These are phyloP conservation scores for Penicillium hordei DNA, from an alignment of 2,329 filamentous ascomycete genomes.

Conservation along the genomic window DNA sequence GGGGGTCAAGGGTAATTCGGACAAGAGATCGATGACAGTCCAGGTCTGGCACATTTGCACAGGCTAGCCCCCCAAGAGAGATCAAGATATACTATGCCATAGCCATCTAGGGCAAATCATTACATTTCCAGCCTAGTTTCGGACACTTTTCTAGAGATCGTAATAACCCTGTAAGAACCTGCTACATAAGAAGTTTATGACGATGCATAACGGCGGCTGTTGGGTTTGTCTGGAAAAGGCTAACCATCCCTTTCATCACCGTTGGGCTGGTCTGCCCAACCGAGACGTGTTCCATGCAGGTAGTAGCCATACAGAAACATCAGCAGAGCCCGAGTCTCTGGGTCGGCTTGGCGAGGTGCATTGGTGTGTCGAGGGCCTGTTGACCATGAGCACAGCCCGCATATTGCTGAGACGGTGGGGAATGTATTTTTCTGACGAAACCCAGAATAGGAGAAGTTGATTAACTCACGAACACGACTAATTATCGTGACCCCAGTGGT, in stretches of 20 bases:
- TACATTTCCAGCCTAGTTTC: background rate
- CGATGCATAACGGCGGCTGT: conserved; percentile 21
- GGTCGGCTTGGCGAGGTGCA: conserved; percentile 36
- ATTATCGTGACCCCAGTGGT: conserved; percentile 11
- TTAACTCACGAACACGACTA: conserved; percentile 2
- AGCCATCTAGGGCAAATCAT: background rate
- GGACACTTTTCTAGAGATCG: background rate
- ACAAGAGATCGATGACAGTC: conserved; percentile 29
- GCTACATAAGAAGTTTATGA: conserved; percentile 3
- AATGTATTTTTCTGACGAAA: background rate
- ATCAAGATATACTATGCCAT: conserved; percentile 25
- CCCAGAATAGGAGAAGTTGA: conserved; percentile 5
- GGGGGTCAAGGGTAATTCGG: conserved; percentile 12
- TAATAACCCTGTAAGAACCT: background rate
- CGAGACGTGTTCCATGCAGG: conserved; percentile 19
- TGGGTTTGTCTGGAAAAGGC: conserved; percentile 17
- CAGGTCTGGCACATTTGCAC: conserved; percentile 29
- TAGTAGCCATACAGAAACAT: conserved; percentile 14
- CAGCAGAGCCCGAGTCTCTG: conserved; percentile 35
- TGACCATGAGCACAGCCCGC: conserved; percentile 32
- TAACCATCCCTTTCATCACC: conserved; percentile 22
- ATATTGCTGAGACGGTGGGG: conserved; percentile 9
- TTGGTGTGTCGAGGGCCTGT: conserved; percentile 31
- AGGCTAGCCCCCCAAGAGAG: conserved; percentile 32
- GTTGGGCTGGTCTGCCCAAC: conserved; percentile 23